A percentile compares a stretch with the other conserved stretches of the same genome.
Conservation (phyloP, 2,329 filamentous ascomycete species). For the Salinomyces thailandicus region DNA sequence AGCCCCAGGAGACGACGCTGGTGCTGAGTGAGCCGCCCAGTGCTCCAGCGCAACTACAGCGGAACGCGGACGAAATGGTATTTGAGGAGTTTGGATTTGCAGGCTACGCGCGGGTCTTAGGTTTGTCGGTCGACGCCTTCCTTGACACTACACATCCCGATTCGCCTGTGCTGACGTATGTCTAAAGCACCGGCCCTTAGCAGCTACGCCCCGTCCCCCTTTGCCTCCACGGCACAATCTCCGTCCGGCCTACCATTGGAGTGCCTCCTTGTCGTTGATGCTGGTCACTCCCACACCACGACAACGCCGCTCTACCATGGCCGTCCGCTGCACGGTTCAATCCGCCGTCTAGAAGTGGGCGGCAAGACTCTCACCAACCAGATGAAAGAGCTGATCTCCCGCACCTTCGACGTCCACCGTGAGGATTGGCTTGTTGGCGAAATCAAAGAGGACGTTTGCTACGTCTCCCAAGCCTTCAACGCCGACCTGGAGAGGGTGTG, state of each 20-base stretch:
- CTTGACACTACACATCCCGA: no score
- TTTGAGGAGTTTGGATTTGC: constrained; percentile 96
- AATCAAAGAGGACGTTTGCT: constrained; percentile 86
- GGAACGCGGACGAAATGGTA: constrained; percentile 88
- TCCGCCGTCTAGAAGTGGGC: constrained; percentile 78
- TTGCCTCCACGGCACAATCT: constrained; percentile 29
- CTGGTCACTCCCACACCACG: constrained; percentile 86
- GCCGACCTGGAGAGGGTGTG: constrained; percentile 70
- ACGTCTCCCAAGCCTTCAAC: constrained; percentile 52
- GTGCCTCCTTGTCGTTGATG: constrained; percentile 78
- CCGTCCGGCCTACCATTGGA: constrained; percentile 49
- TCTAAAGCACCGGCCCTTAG: constrained; percentile 15
- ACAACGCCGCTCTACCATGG: constrained; percentile 78
- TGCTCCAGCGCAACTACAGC: constrained; percentile 66
- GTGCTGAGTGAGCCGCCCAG: constrained; percentile 81
- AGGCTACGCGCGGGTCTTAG: constrained; percentile 56
- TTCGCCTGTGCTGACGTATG: constrained; percentile 1
- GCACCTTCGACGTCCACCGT: constrained; percentile 92
- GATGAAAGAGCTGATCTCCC: constrained; percentile 77
- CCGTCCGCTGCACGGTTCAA: constrained; percentile 65
- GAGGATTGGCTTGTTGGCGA: constrained; percentile 90
- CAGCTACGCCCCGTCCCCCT: constrained; percentile 21
- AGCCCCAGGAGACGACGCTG: constrained; percentile 72
- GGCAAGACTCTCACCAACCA: constrained; percentile 92
- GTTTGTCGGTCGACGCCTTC: not conserved